These are phyloP conservation scores for Rhizomucor pusillus DNA, from an alignment of 371 early-diverging fungal genomes.

Conservation along the genomic window DNA sequence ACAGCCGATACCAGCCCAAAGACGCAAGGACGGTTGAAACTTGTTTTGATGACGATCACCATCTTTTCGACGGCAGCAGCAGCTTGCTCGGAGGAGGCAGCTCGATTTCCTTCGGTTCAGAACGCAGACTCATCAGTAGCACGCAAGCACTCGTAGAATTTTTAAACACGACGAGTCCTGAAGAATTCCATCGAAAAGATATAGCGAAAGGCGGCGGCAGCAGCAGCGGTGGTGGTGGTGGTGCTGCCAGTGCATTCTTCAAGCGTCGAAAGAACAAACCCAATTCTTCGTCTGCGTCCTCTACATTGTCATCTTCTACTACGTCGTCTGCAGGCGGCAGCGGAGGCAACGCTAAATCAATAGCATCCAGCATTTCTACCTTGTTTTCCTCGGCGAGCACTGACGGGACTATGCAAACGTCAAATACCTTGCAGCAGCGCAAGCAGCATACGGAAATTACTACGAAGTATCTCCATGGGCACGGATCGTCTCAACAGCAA, in stretches of 20 bases:
- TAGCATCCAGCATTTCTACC: too few species aligned
- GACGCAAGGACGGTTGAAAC: background rate
- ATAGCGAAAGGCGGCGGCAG: constrained; percentile 17
- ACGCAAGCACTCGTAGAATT: constrained; percentile 49
- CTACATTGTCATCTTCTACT: constrained; percentile 12
- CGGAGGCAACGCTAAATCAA: constrained; percentile 3
- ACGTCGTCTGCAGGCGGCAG: background rate
- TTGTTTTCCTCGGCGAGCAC: too few species aligned
- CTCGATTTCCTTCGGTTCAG: too few species aligned
- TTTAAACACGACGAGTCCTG: constrained; percentile 47
- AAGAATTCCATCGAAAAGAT: constrained; percentile 34
- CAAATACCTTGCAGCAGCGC: constrained; percentile 3
- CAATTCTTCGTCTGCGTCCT: background rate
- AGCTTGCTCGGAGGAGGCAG: too few species aligned
- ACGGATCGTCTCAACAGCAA: constrained; percentile 10
- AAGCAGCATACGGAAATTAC: constrained; percentile 36
- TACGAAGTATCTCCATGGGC: constrained; percentile 12
- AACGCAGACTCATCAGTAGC: background rate
- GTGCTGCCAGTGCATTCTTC: constrained; percentile 20
- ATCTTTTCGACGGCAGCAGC: background rate
- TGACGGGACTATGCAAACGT: too few species aligned
- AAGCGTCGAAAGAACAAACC: constrained; percentile 27
- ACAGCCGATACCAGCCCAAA: background rate
- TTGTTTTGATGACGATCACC: background rate
- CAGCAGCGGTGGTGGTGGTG: too few species aligned